Evolutionary conservation across 2,329 filamentous ascomycete species (phyloP), one percentile per base, ranked within the genome.

Genomic region (Didymella glomerata): DNA sequence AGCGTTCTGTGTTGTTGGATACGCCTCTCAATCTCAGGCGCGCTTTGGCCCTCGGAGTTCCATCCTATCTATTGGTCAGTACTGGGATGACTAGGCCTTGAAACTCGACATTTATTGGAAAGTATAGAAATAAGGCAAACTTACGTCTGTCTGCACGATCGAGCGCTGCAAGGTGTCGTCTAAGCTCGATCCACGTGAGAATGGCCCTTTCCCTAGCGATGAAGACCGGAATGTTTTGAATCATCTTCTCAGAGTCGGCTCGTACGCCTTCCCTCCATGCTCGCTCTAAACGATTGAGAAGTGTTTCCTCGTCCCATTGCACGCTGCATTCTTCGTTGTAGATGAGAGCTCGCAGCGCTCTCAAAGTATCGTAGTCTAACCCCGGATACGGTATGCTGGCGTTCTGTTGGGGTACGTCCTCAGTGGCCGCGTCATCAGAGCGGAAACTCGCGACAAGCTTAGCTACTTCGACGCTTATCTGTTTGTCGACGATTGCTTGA

Each of bases 101-200:
- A 41, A 57, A 50, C 25, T 38, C 18, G 34, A 27, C 44, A n/a
- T 32, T 27, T 10, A 34, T 41, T 11, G 36, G 30, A 34, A 47
- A 48, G 11, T 40, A 49, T 54, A 54, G 40, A 32, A 48, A 50
- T 34, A 46, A 34, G n/a, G 28, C 28, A 41, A 54, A 68, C 73
- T 20, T 70, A 76, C 73, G 68, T 60, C 68, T 66, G 28, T 70
- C 70, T 46, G 72, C 72, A 53, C 72, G 70, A 32, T 72, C 67
- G 32, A 76, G 69, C 34, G 74, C 73, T 53, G 72, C 71, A 32
- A 76, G 55, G 49, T 76, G 73, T 40, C 73, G 63, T 52, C 68
- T 70, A 14, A 76, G 63, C 48, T 76, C 74, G 38, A 76, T 69
- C 74, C 74, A 76, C 13, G 71, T 74, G 24, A 76, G 55, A 42